Evolutionary conservation across 495 filamentous ascomycete genomes (phyloP).

Genomic region (Pseudomonodictys pantanalensis): DNA sequence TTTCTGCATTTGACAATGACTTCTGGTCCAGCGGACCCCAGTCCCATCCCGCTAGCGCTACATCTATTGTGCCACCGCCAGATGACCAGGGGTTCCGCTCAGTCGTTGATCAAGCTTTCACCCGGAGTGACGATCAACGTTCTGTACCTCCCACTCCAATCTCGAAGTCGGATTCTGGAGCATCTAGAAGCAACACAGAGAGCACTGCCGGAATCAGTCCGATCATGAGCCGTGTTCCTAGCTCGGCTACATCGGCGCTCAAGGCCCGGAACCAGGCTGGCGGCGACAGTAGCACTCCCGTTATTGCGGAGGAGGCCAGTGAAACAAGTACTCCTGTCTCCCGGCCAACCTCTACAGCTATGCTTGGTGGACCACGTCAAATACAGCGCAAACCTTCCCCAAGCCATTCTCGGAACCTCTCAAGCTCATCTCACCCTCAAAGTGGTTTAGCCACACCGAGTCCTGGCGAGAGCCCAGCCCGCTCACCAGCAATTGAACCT

Average conservation of each 20-base stretch:
- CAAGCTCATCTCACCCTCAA: constrained; percentile 44
- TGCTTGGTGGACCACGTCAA: constrained; percentile 35
- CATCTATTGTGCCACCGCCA: constrained; percentile 41
- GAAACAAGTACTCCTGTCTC: constrained; percentile 29
- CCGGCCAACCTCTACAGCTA: constrained; percentile 21
- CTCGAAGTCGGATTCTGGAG: constrained; percentile 39
- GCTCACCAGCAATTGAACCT: constrained; percentile 52
- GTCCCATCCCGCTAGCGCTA: neutral
- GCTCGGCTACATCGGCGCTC: constrained; percentile 37
- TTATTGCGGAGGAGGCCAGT: constrained; percentile 54
- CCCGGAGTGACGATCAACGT: constrained; percentile 45
- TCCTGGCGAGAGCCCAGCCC: constrained; percentile 61
- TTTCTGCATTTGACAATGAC: constrained; percentile 35
- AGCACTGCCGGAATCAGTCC: constrained; percentile 66
- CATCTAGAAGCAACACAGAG: constrained; percentile 61
- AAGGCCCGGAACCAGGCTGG: constrained; percentile 17
- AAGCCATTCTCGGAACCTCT: constrained; percentile 37
- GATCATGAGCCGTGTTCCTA: constrained; percentile 58
- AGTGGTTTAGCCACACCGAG: constrained; percentile 61
- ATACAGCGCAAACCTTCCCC: constrained; percentile 43
- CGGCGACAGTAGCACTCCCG: constrained; percentile 49
- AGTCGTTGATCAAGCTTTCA: constrained; percentile 68
- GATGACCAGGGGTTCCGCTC: constrained; percentile 64
- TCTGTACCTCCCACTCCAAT: constrained; percentile 56
- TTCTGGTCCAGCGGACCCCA: constrained; percentile 27